Evolutionary conservation across 305 asterid genomes (phyloP), one percentile per base, ranked within the genome.

Genomic region (Plantago lanceolata): DNA sequence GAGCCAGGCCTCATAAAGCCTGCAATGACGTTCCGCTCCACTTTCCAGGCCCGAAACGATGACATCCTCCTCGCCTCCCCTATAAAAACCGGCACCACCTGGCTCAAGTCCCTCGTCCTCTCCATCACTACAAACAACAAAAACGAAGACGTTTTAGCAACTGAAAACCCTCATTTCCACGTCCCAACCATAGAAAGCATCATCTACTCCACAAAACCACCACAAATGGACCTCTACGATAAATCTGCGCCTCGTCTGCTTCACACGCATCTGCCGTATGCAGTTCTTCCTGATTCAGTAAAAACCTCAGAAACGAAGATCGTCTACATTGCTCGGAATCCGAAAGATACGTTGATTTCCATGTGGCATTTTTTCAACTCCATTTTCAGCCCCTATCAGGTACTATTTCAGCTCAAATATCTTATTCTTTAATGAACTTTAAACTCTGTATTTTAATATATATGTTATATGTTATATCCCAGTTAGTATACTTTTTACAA

Each of bases 61-160:
- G 85, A 82, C 59, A 62, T 85, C 18, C 24, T 85, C 63, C 68
- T 85, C 24, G 84, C 86, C 16, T 82, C 88, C 43, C 60, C 75
- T 62, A 79, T 77, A 19, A 82, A 84, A 70, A 80, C 91, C 21
- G 91, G 91, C 73, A 82, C 86, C 11, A 80, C 86, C 9, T 84
- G 88, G 86, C 88, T 84, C 75, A 82, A 68, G 75, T 49, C 91
- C 13, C 84, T 84, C 5, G 68, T 75, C 56, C 69, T 79, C 1
- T 77, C 76, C 79, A 83, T 71, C 70, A 62, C 69, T 13, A 63
- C 37, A 9, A 19, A 13, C 61, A 28, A 5, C 18, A 35, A 29
- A 20, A 54, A 61, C 8, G 43, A 35, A 7, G 83, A 80, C 7
- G 31, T 74, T 43, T 47, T 83, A 61, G n/a, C 67, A 19, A 55